Evolutionary conservation across 352 stramenopile genomes (phyloP), one percentile per base, ranked within the genome.

Genomic region (Globisporangium abappressorium): DNA sequence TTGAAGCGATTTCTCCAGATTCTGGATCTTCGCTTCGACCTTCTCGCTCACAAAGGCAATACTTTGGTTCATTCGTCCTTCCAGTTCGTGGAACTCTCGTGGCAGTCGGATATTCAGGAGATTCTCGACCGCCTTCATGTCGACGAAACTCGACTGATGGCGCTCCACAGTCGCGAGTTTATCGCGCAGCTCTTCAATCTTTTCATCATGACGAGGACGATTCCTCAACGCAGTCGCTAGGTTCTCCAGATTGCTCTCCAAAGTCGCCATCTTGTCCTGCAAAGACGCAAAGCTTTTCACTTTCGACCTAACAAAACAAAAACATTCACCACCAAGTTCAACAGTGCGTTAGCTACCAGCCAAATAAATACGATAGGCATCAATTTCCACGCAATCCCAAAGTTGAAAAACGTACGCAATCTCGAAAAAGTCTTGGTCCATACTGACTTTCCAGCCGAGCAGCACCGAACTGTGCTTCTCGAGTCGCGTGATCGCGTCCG

Each of bases 71-170:
- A 90, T 63, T 1, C 87, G 83, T 11, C 81, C 80, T 54, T 94
- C 87, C 34, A 92, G 78, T n/a, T 90, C 83, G 53, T 86, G 79
- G 57, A 93, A 80, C 51, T 91, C 84, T 47, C 85, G 86, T 6
- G 84, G 77, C 1, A 94, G 72, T 6, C 79, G 79, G 47, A 91
- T 84, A 49, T 84, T 82, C 15, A 94, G 28, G 28, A 86, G 62
- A 53, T 90, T 84, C 54, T 92, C 82, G 9, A 94, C 79, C 2
- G 78, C 74, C 65, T 90, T 91, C 28, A 84, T 76, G 61, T 94
- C 87, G 5, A 84, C 70, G 5, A 84, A 75, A 47, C 71, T 77
- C 26, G 76, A 69, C 51, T 82, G 77, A 34, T 89, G 80, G 3
- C 81, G 81, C 56, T 91, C 74, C 57, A 92, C 75, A 3, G 74